phyloP scores from a whole-genome alignment of 345 rosid genomes.

The Hirschfeldia incana region DNA sequence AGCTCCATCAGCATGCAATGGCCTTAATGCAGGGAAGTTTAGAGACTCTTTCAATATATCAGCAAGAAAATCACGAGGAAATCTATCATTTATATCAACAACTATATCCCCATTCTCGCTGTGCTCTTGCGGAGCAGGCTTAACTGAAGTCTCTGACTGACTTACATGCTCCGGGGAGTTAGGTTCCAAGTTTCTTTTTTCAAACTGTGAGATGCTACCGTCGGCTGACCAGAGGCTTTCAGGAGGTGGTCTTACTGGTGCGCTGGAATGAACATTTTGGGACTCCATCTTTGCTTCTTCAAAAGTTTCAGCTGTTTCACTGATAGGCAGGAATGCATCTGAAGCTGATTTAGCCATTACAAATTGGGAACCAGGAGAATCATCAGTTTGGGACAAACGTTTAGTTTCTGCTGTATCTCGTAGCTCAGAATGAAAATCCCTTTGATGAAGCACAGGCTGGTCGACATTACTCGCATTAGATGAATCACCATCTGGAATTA shows the following conservation, averaged over 20 bases:
- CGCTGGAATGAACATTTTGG: slow-evolving; percentile 45
- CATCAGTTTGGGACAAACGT: slow-evolving; percentile 83
- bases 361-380: slow-evolving; percentile 83
- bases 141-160: slow-evolving; percentile 28
- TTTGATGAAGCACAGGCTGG: slow-evolving; percentile 60
- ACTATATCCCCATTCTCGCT: slow-evolving; percentile 76
- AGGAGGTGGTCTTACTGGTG: slow-evolving; percentile 48
- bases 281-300: slow-evolving; percentile 49
- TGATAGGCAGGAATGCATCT: slow-evolving; percentile 52
- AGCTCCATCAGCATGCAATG: slow-evolving; percentile 66
- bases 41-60: slow-evolving; percentile 64
- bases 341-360: slow-evolving; percentile 57
- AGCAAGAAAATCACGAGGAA: slow-evolving; percentile 79
- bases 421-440: slow-evolving; percentile 75
- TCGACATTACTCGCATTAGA: slow-evolving; percentile 49
- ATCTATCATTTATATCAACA: slow-evolving; percentile 88
- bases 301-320: slow-evolving; percentile 59
- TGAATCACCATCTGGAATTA: slow-evolving; percentile 52
- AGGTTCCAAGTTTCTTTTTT: slow-evolving; percentile 41
- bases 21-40: slow-evolving; percentile 44
- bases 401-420: slow-evolving; percentile 73
- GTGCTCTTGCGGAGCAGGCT: slow-evolving; percentile 43
- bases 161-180: slow-evolving; percentile 30
- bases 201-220: slow-evolving; percentile 50
- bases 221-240: slow-evolving; percentile 48